These are phyloP conservation scores for Vachellia collinsii DNA, from an alignment of 306 rosid species.

Conservation along the genomic window DNA sequence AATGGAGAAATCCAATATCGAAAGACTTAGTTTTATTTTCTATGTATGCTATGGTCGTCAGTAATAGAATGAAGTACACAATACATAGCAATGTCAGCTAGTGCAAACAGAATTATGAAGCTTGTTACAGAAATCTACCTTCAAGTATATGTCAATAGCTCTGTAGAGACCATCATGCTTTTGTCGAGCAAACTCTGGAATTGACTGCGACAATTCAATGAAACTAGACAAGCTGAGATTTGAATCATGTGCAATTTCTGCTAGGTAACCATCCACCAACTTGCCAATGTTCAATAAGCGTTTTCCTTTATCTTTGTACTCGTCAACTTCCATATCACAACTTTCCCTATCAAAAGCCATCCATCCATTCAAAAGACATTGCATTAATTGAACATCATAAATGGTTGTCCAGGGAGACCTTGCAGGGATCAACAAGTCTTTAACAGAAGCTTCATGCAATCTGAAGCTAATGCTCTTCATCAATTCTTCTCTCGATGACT, in stretches of 20 bases:
- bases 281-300: conserved; percentile 69
- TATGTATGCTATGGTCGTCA: background rate
- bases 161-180: conserved; percentile 81
- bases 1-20: conserved; percentile 2
- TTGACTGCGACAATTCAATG: conserved; percentile 62
- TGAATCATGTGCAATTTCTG: conserved; percentile 75
- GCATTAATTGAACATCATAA: conserved; percentile 72
- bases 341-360: conserved; percentile 43
- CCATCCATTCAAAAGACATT: conserved; percentile 57
- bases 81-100: background rate
- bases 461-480: conserved; percentile 65
- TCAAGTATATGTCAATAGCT: conserved; percentile 80
- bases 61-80: background rate
- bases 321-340: conserved; percentile 40
- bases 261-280: conserved; percentile 77
- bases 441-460: conserved; percentile 80
- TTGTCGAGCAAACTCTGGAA: conserved; percentile 78
- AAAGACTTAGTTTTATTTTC: background rate
- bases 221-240: conserved; percentile 65
- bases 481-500: conserved; percentile 63
- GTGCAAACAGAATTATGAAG: background rate
- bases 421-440: conserved; percentile 84
- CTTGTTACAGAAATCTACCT: conserved; percentile 52
- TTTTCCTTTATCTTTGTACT: conserved; percentile 57
- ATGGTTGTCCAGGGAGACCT: conserved; percentile 63